Conservation (phyloP, 2,329 filamentous ascomycete genomes). For the Clonostachys byssicola region DNA sequence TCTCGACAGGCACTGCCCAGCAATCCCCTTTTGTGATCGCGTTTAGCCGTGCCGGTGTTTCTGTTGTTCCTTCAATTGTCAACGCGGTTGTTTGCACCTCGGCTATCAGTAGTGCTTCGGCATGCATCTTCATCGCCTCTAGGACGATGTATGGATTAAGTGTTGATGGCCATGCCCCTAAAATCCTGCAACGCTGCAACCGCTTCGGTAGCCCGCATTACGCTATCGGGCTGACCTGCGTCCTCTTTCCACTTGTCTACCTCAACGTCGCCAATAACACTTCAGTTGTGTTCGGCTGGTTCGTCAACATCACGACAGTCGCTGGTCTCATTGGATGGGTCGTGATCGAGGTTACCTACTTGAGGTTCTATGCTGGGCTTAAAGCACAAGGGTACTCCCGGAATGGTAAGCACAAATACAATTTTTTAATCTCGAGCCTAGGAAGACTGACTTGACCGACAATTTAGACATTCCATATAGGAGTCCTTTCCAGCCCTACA, state of each 20-base stretch:
- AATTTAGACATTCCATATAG: no score
- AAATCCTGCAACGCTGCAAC: slow-evolving; percentile 70
- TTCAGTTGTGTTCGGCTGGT: slow-evolving; percentile 56
- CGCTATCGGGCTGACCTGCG: slow-evolving; percentile 52
- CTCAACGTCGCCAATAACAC: slow-evolving; percentile 59
- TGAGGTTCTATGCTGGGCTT: no score
- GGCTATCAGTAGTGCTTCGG: slow-evolving; percentile 16
- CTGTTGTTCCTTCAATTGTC: slow-evolving; percentile 59
- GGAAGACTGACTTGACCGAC: no score
- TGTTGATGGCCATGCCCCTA: slow-evolving; percentile 66
- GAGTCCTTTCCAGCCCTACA: no score
- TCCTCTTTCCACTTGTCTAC: slow-evolving; percentile 63
- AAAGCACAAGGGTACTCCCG: no score
- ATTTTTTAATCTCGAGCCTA: no score
- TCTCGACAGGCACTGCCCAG: slow-evolving; percentile 45
- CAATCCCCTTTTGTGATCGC: slow-evolving; percentile 73
- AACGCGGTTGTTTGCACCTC: slow-evolving; percentile 72
- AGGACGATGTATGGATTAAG: slow-evolving; percentile 71
- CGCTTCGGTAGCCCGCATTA: slow-evolving; percentile 66
- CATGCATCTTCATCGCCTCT: slow-evolving; percentile 71
- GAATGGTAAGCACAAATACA: no score
- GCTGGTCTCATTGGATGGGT: slow-evolving; percentile 65
- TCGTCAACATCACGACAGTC: slow-evolving; percentile 64
- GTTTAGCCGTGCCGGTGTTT: slow-evolving; percentile 61
- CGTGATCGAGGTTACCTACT: slow-evolving; percentile 61